Conservation (phyloP, 2,329 filamentous ascomycete species). For the Aspergillus fructus region DNA sequence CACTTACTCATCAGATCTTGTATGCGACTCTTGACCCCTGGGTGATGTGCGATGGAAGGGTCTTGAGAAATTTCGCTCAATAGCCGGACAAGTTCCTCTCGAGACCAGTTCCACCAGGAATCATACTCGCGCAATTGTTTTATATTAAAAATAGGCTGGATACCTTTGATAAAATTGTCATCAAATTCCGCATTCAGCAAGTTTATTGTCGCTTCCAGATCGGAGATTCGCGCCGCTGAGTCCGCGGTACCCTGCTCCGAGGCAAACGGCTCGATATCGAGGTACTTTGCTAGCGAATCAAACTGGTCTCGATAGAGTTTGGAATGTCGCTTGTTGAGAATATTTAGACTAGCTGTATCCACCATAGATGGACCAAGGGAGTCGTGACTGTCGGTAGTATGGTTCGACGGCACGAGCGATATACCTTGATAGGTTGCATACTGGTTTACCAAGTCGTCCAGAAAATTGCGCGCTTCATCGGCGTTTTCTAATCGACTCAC, state of each 20-base stretch:
- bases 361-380: background rate
- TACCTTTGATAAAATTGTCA: constrained; percentile 29
- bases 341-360: constrained; percentile 1
- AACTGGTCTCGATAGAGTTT: constrained; percentile 12
- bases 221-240: background rate
- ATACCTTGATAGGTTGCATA: constrained; percentile 19
- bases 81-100: constrained; percentile 24
- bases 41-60: background rate
- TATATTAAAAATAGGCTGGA: constrained; percentile 30
- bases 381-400: background rate
- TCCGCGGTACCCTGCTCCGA: background rate
- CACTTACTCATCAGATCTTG: constrained; percentile 17
- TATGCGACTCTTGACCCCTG: constrained; percentile 1
- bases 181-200: constrained; percentile 30
- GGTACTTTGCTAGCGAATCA: constrained; percentile 8
- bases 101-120: constrained; percentile 40
- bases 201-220: constrained; percentile 21
- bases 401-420: constrained; percentile 1
- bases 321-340: constrained; percentile 3
- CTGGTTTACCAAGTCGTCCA: constrained; percentile 21
- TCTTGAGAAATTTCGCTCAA: constrained; percentile 1
- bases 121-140: constrained; percentile 30
- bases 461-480: constrained; percentile 20
- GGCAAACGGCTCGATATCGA: background rate
- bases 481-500: constrained; percentile 15